These are phyloP conservation scores for Reutealis trisperma DNA, from an alignment of 345 rosid species.

Conservation along the genomic window DNA sequence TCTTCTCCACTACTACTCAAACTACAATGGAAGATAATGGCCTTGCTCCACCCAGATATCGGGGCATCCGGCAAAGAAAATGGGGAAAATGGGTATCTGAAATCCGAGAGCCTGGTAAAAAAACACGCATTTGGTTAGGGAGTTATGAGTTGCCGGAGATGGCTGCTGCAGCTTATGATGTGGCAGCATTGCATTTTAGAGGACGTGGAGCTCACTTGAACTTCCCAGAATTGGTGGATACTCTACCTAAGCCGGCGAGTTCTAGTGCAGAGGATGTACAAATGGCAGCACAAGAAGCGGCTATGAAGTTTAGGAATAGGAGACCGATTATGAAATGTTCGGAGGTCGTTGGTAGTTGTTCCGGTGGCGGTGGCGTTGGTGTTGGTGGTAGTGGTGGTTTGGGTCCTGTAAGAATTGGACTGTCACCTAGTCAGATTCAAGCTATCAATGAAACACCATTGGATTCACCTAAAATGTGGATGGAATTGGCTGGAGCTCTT, in stretches of 20 bases:
- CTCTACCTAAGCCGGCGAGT: constrained; percentile 57
- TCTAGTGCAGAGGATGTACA: constrained; percentile 59
- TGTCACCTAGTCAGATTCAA: constrained; percentile 74
- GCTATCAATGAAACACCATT: constrained; percentile 74
- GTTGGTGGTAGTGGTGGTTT: background rate
- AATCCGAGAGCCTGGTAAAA: constrained; percentile 79
- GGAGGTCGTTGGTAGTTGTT: constrained; percentile 2
- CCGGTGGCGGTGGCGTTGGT: background rate
- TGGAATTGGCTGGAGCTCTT: constrained; percentile 40
- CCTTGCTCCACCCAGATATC: constrained; percentile 26
- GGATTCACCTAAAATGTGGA: constrained; percentile 78
- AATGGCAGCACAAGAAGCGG: constrained; percentile 68
- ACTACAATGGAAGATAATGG: background rate
- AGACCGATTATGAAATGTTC: constrained; percentile 19
- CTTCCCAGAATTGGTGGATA: constrained; percentile 51
- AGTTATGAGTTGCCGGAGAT: constrained; percentile 74
- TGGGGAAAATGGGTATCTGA: constrained; percentile 99
- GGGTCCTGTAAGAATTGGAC: constrained; percentile 51
- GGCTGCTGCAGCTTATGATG: constrained; percentile 91
- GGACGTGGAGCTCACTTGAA: constrained; percentile 60
- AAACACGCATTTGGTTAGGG: constrained; percentile 82
- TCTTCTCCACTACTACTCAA: background rate
- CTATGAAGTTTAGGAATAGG: constrained; percentile 30
- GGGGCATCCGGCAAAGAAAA: constrained; percentile 74
- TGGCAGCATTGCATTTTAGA: constrained; percentile 63